phyloP scores from a whole-genome alignment of 305 asterid genomes.

The Fraxinus velutina region DNA sequence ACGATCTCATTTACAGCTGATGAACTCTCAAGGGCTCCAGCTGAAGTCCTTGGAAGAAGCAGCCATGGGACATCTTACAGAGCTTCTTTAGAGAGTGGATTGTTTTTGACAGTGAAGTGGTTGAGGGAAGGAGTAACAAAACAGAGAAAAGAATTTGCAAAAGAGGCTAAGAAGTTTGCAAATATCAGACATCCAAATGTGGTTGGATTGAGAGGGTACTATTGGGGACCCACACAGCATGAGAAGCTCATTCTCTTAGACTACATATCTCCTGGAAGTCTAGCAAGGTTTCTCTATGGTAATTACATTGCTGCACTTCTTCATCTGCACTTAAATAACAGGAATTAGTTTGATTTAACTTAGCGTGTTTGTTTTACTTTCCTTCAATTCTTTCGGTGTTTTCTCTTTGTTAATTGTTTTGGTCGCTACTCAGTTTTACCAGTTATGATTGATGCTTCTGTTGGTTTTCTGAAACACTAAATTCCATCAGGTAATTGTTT shows the following conservation, averaged over 20 bases:
- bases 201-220: constrained; percentile 94
- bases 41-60: constrained; percentile 95
- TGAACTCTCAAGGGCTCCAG: constrained; percentile 92
- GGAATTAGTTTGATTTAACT: background rate
- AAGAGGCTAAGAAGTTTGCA: constrained; percentile 91
- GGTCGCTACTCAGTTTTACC: background rate
- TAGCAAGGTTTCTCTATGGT: constrained; percentile 89
- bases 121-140: constrained; percentile 97
- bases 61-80: constrained; percentile 94
- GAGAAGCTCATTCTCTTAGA: constrained; percentile 95
- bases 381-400: background rate
- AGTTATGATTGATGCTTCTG: background rate
- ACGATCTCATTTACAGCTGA: constrained; percentile 81
- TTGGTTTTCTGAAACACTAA: background rate
- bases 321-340: background rate
- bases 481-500: background rate
- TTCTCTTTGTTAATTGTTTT: background rate
- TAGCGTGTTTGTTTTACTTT: background rate
- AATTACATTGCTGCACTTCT: constrained; percentile 19
- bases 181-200: constrained; percentile 93
- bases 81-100: constrained; percentile 76
- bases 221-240: constrained; percentile 99
- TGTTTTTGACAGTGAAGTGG: constrained; percentile 94
- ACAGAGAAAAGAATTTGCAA: constrained; percentile 91
- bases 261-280: constrained; percentile 88